Evolutionary conservation across 2,329 filamentous ascomycete species (phyloP).

Genomic region (Torrubiellomyces zombiae): DNA sequence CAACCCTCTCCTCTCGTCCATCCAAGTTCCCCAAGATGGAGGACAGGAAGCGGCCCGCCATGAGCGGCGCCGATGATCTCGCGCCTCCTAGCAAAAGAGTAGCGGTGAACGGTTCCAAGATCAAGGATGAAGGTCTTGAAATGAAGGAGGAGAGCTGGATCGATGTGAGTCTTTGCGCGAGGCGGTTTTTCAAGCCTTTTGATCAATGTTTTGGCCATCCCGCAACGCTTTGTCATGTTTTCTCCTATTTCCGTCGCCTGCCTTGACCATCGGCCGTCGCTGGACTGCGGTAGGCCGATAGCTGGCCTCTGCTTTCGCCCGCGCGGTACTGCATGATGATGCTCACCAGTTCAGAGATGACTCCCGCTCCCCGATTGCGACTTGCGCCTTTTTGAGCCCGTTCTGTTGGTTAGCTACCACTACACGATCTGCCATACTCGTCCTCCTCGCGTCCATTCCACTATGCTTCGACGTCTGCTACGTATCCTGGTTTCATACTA

Average conservation of each 20-base stretch:
- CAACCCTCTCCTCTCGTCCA: constrained; percentile 54
- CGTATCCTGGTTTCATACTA: constrained; percentile 4
- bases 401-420: too few species aligned
- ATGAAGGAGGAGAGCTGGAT: constrained; percentile 45
- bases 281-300: too few species aligned
- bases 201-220: too few species aligned
- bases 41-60: constrained; percentile 92
- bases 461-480: too few species aligned
- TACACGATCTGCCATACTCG: too few species aligned
- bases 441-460: too few species aligned
- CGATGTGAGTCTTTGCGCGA: constrained; percentile 42
- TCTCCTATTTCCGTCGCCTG: too few species aligned
- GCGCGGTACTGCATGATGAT: constrained; percentile 16
- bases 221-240: constrained; percentile 1
- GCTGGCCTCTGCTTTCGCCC: too few species aligned
- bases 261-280: too few species aligned
- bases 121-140: constrained; percentile 37
- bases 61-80: constrained; percentile 62
- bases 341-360: constrained; percentile 21
- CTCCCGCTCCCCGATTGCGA: constrained; percentile 15
- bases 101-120: constrained; percentile 62
- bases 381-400: constrained; percentile 10
- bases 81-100: constrained; percentile 86
- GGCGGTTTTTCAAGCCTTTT: constrained; percentile 9
- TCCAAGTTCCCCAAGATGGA: constrained; percentile 92